These are phyloP conservation scores for Fusarium denticulatum DNA, from an alignment of 2,329 filamentous ascomycete genomes.

Conservation along the genomic window DNA sequence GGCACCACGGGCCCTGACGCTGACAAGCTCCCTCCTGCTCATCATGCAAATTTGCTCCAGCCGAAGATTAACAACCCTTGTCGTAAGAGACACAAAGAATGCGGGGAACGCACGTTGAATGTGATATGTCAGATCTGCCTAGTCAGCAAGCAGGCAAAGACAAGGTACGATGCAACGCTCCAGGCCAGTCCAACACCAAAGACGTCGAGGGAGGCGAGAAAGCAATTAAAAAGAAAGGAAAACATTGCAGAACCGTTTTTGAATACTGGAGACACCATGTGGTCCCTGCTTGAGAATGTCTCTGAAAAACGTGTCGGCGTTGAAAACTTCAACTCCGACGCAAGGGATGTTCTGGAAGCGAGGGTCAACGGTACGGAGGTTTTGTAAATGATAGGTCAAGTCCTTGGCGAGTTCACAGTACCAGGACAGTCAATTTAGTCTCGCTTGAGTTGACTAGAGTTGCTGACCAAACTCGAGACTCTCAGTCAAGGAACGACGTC, in stretches of 20 bases:
- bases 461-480: conserved; percentile 5
- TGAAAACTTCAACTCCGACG: neutral
- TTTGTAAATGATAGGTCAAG: conserved; percentile 9
- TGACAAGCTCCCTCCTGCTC: conserved; percentile 16
- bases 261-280: conserved; percentile 21
- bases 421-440: neutral
- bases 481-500: neutral
- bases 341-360: conserved; percentile 11
- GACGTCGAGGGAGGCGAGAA: conserved; percentile 8
- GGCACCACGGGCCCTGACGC: conserved; percentile 19
- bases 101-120: conserved; percentile 34
- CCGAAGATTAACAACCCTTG: conserved; percentile 19
- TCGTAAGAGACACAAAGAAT: conserved; percentile 29
- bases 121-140: conserved; percentile 41
- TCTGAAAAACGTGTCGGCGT: conserved; percentile 32
- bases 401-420: neutral
- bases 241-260: conserved; percentile 7
- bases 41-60: conserved; percentile 20
- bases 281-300: conserved; percentile 30
- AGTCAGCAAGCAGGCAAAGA: conserved; percentile 25
- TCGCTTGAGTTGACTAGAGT: conserved; percentile 11
- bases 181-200: conserved; percentile 20
- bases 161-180: conserved; percentile 38
- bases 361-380: neutral
- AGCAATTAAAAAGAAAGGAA: neutral